Base-by-base conservation (phyloP, 1,284 basidiomycete species). In the Serendipita sp. region DNA sequence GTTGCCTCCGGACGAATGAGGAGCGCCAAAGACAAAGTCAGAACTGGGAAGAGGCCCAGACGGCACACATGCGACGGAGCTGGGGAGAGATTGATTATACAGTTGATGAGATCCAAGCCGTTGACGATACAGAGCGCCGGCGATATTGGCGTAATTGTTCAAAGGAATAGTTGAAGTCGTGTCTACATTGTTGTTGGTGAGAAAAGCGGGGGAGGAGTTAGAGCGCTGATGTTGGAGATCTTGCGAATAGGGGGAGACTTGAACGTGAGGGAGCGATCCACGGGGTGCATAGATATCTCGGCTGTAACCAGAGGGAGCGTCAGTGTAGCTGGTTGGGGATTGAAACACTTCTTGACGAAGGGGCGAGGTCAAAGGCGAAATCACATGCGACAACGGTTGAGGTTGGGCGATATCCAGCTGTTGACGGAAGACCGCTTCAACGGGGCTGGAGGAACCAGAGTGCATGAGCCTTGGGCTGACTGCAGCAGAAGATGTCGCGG, bases 221-320 rank as follows among this genome's bases (percentile, higher is more conserved):
- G 53, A 58, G n/a, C 53, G 53, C 53, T 58, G 53, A 34, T 58
- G 53, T 58, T 58, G 53, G n/a, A 30, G 10, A n/a, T 58, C 53
- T 58, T 58, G 53, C 53, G 53, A 30, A 34, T 32, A 58, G 15
- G 53, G 26, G 29, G 32, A n/a, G 26, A 32, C 53, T 10, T 58
- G 53, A n/a, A 58, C 32, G 29, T 58, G 53, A 26, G 53, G 53
- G 53, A 58, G 53, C 34, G 53, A 58, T 58, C 53, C 53, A 29
- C 53, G 53, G 6, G 53, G 53, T 0, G 53, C 53, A 58, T 30
- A 58, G n/a, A 58, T 58, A 58, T 58, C 26, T 34, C 53, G 17
- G 6, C 15, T 8, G 32, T 58, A 58, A 26, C 15, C 53, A 35
- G 32, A n/a, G 53, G 53, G 47, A 49, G 17, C 2, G 47, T 49